Evolutionary conservation across 306 rosid genomes (phyloP).

Genomic region (Corylus americana): DNA sequence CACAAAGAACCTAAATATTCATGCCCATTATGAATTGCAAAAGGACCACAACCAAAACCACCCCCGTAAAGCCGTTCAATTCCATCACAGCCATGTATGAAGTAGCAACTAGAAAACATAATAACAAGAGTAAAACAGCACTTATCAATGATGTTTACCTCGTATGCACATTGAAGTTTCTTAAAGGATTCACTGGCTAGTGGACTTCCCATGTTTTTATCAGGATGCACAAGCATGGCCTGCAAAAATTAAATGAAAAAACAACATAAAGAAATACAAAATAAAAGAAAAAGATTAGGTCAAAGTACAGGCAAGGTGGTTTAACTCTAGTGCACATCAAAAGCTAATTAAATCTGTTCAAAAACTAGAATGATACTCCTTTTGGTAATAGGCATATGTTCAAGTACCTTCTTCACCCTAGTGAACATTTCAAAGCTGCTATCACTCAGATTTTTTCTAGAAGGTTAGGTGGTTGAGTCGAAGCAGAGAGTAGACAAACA

Average conservation of each 20-base stretch:
- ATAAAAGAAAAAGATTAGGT: neutral
- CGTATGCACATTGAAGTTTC: slow-evolving; percentile 93
- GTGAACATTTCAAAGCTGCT: neutral
- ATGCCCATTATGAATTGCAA: slow-evolving; percentile 22
- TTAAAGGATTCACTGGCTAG: slow-evolving; percentile 90
- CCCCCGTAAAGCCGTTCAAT: slow-evolving; percentile 4
- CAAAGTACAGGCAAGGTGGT: neutral
- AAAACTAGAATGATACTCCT: neutral
- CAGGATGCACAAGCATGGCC: slow-evolving; percentile 99
- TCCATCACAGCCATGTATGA: slow-evolving; percentile 17
- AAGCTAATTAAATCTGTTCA: neutral
- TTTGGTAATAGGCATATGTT: neutral
- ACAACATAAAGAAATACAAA: neutral
- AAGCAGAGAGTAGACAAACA: neutral
- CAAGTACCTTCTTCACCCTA: neutral
- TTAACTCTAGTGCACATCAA: neutral
- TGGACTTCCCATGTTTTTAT: slow-evolving; percentile 93
- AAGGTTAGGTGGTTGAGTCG: neutral
- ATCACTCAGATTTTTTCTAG: neutral
- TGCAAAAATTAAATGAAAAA: slow-evolving; percentile 23
- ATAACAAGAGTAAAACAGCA: slow-evolving; percentile 8
- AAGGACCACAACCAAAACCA: neutral
- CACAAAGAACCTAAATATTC: slow-evolving; percentile 81
- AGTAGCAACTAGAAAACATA: slow-evolving; percentile 19
- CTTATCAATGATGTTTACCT: slow-evolving; percentile 52